phyloP scores from a whole-genome alignment of 1,139 yeast species.

The Blastobotrys ciferrii region DNA sequence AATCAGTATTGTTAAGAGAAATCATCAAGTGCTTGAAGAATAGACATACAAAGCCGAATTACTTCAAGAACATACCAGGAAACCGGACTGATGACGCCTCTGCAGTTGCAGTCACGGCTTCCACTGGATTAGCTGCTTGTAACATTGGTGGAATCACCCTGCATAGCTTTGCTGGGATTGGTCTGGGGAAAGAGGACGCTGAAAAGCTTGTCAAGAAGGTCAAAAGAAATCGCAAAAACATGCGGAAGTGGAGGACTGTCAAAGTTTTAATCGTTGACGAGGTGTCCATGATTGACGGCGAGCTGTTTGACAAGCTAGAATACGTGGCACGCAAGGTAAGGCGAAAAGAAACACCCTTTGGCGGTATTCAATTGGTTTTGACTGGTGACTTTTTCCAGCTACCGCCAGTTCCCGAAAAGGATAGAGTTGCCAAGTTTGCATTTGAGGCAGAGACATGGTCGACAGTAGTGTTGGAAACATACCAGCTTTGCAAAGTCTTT shows the following conservation, averaged over 20 bases:
- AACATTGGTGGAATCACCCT: slow-evolving; percentile 85
- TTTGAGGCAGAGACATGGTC: slow-evolving; percentile 81
- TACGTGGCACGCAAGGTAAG: slow-evolving; percentile 52
- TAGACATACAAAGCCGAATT: slow-evolving; percentile 27
- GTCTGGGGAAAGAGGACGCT: slow-evolving; percentile 60
- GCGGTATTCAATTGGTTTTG: slow-evolving; percentile 75
- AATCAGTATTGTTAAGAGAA: slow-evolving; percentile 47
- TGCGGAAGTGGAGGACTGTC: slow-evolving; percentile 58
- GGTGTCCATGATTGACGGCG: slow-evolving; percentile 77
- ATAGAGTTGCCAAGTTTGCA: slow-evolving; percentile 50
- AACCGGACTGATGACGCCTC: slow-evolving; percentile 5
- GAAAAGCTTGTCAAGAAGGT: slow-evolving; percentile 47
- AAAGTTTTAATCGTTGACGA: slow-evolving; percentile 74
- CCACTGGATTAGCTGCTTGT: slow-evolving; percentile 90
- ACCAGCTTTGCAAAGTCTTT: slow-evolving; percentile 76
- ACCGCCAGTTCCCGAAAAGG: slow-evolving; percentile 60
- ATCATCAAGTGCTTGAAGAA: slow-evolving; percentile 61
- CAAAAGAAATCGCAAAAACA: slow-evolving; percentile 41
- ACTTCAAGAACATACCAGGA: slow-evolving; percentile 3
- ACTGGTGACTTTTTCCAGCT: slow-evolving; percentile 87
- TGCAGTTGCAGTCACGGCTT: slow-evolving; percentile 79
- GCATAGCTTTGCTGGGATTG: slow-evolving; percentile 77
- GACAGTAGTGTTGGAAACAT: slow-evolving; percentile 58
- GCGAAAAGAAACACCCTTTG: slow-evolving; percentile 45
- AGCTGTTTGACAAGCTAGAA: slow-evolving; percentile 62